Evolutionary conservation across 345 rosid species (phyloP), one percentile per base, ranked within the genome.

Genomic region (Excoecaria cochinchinensis): DNA sequence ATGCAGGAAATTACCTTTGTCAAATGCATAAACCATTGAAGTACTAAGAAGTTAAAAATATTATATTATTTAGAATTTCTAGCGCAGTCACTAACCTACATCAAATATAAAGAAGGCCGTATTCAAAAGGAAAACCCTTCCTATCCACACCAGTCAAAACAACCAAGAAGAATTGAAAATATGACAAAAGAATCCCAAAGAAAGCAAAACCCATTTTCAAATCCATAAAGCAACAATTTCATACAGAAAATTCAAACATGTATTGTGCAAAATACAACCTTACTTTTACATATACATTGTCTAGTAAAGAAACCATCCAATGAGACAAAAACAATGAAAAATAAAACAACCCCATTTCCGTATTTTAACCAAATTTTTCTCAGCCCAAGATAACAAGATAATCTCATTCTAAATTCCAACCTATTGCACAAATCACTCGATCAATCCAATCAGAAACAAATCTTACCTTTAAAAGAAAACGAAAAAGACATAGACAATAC

Each of bases 151-250:
- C 61, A 59, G 59, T 42, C 38, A 25, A 53, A 4, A 53, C 1
- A 36, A 36, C 11, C 10, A 72, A 19, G 46, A 64, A 70, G 62
- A 68, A 56, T 75, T 71, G 78, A 77, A 70, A 77, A 52, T 6
- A 73, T 47, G 71, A 70, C 77, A 71, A 78, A 73, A 77, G 19
- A 79, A 70, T 19, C 16, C 46, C 52, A 24, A 36, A 72, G 5
- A 59, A 66, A 83, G 76, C 59, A 72, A 65, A 74, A 65, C 74
- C 55, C 68, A 66, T 36, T 57, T 76, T 40, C 65, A 63, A 73
- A 66, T 68, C 25, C 65, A 73, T 39, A 72, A 73, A 74, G 57
- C 44, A 31, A 51, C 44, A 61, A 55, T 31, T 50, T 69, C 61
- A 42, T 9, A 60, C 55, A 31, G 52, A 48, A 73, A 79, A 79